phyloP scores from a whole-genome alignment of 257 asterid genomes.

The Pogostemon cablin region DNA sequence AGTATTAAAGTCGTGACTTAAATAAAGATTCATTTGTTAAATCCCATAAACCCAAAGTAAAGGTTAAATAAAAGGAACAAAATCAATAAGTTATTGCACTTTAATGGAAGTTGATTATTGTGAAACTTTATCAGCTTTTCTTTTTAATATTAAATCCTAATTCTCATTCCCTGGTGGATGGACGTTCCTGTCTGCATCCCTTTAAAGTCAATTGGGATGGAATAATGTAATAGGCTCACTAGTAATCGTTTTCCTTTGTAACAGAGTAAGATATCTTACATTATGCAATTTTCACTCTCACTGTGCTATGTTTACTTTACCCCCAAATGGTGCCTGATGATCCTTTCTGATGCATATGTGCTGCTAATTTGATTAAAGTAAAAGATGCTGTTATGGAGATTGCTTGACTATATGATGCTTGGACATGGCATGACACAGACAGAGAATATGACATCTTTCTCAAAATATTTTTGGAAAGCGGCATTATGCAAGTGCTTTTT shows the following conservation, averaged over 20 bases:
- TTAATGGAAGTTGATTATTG: background rate
- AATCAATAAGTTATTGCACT: background rate
- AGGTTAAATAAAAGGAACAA: background rate
- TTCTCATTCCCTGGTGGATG: too few species aligned
- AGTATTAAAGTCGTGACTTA: background rate
- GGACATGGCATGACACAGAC: background rate
- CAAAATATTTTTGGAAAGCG: background rate
- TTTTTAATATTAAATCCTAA: too few species aligned
- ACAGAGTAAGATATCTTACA: too few species aligned
- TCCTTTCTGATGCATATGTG: background rate
- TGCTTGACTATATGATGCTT: background rate
- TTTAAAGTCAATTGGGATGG: too few species aligned
- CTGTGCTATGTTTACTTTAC: background rate
- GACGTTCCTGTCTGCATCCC: too few species aligned
- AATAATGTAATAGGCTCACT: too few species aligned
- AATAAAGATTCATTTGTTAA: constrained; percentile 23
- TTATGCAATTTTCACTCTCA: too few species aligned
- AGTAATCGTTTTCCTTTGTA: too few species aligned
- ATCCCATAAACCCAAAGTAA: background rate
- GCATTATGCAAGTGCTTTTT: background rate
- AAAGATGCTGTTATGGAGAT: background rate
- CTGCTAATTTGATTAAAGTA: background rate
- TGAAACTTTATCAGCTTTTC: background rate
- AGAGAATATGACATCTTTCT: background rate
- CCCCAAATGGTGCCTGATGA: background rate